Percentiles rank a stretch among this genome's conserved stretches.
These are phyloP conservation scores for Pholiota microspora DNA, from an alignment of 768 basidiomycete genomes.

Conservation along the genomic window DNA sequence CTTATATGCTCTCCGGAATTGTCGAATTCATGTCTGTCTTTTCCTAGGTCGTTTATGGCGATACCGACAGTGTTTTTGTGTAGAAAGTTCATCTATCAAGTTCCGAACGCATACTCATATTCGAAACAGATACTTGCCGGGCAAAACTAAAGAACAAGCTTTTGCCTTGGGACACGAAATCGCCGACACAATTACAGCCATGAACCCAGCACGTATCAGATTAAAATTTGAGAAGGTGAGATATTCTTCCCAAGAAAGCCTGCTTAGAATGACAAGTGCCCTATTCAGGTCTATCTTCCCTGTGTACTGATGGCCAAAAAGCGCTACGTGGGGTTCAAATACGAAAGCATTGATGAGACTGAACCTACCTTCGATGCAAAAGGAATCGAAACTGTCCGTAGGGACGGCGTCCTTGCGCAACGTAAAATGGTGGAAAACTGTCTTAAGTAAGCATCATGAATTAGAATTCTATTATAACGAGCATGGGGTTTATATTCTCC, in stretches of 20 bases:
- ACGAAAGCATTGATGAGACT: constrained; percentile 75
- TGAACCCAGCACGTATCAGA: constrained; percentile 90
- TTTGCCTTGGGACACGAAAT: constrained; percentile 94
- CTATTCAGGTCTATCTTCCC: constrained; percentile 86
- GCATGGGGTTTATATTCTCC: neutral
- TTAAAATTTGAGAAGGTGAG: constrained; percentile 96
- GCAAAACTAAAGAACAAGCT: constrained; percentile 90
- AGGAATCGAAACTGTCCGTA: constrained; percentile 93
- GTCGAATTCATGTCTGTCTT: neutral
- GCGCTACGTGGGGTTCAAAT: constrained; percentile 97
- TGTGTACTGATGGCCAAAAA: constrained; percentile 98
- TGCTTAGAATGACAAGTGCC: neutral
- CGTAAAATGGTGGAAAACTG: constrained; percentile 90
- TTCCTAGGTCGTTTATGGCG: constrained; percentile 85
- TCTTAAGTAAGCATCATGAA: constrained; percentile 71
- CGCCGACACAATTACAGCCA: constrained; percentile 77
- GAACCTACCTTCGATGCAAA: constrained; percentile 92
- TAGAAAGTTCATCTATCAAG: constrained; percentile 22
- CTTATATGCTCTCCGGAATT: constrained; percentile 15
- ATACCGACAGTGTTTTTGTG: constrained; percentile 95
- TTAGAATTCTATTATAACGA: neutral
- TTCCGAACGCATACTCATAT: neutral
- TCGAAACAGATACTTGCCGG: constrained; percentile 62
- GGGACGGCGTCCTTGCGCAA: constrained; percentile 90
- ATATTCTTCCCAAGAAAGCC: neutral